Evolutionary conservation across 805 yeast genomes (phyloP).

Genomic region (Yamadazyma phyllophila): DNA sequence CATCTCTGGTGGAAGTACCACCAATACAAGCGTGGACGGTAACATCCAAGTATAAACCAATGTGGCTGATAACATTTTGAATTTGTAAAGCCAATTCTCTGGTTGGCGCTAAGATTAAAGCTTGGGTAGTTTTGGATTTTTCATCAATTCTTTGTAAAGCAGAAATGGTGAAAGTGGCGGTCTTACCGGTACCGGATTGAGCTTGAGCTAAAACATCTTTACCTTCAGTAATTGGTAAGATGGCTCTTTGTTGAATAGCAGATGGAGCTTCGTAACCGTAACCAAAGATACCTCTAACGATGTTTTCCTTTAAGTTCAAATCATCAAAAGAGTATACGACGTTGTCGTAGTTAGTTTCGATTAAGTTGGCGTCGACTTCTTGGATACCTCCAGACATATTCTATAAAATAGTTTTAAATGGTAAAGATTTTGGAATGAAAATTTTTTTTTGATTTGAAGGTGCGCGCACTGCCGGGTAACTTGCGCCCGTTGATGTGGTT

Average conservation of each 20-base stretch:
- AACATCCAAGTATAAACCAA: constrained; percentile 88
- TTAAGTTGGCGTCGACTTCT: constrained; percentile 78
- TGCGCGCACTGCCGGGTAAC: constrained; percentile 8
- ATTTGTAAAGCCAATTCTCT: constrained; percentile 97
- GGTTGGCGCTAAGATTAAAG: constrained; percentile 93
- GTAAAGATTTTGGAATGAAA: constrained; percentile 6
- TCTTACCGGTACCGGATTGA: constrained; percentile 87
- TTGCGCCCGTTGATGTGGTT: neutral
- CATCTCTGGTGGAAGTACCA: constrained; percentile 89
- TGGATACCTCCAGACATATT: constrained; percentile 66
- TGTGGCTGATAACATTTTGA: constrained; percentile 85
- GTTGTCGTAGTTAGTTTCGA: constrained; percentile 95
- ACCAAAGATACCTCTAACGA: constrained; percentile 75
- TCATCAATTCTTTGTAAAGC: constrained; percentile 75
- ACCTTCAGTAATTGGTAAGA: constrained; percentile 73
- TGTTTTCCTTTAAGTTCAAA: constrained; percentile 67
- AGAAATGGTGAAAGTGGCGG: constrained; percentile 82
- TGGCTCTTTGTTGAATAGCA: constrained; percentile 80
- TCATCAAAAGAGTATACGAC: constrained; percentile 71
- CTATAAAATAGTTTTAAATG: constrained; percentile 3
- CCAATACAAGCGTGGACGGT: constrained; percentile 97
- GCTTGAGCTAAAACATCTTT: constrained; percentile 78
- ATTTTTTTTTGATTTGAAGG: constrained; percentile 7
- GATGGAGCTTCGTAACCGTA: constrained; percentile 82
- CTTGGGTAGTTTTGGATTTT: constrained; percentile 75